phyloP scores from a whole-genome alignment of 2,329 filamentous ascomycete genomes.

The Torrubiella hemipterigena region DNA sequence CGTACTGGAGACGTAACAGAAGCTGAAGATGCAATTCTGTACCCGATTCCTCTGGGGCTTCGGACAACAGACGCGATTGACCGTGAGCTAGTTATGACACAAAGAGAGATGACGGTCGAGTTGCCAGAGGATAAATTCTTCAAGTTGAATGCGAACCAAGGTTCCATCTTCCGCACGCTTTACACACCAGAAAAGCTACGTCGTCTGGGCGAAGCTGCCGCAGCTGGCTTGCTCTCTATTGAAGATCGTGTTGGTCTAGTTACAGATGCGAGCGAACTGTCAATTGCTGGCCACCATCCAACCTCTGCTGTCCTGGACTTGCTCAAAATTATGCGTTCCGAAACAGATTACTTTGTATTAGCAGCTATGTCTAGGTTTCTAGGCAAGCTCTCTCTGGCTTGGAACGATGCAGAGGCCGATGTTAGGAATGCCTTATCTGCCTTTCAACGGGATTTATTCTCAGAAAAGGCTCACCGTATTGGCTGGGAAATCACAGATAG shows the following conservation, averaged over 20 bases:
- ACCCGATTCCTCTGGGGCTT: slow-evolving; percentile 79
- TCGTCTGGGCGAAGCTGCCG: slow-evolving; percentile 81
- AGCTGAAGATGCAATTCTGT: slow-evolving; percentile 80
- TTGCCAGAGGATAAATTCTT: slow-evolving; percentile 75
- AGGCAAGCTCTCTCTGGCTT: slow-evolving; percentile 67
- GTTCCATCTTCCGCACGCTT: slow-evolving; percentile 80
- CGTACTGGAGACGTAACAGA: slow-evolving; percentile 87
- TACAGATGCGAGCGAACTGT: slow-evolving; percentile 80
- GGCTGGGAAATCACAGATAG: slow-evolving; percentile 79
- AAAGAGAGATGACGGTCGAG: slow-evolving; percentile 65
- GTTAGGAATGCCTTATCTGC: slow-evolving; percentile 65
- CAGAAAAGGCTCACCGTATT: slow-evolving; percentile 69
- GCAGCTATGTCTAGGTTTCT: slow-evolving; percentile 78
- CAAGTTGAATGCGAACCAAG: slow-evolving; percentile 94
- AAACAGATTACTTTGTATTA: slow-evolving; percentile 89
- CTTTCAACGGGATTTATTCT: slow-evolving; percentile 70
- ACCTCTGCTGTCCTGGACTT: slow-evolving; percentile 81
- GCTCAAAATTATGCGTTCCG: slow-evolving; percentile 70
- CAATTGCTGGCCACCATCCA: slow-evolving; percentile 84
- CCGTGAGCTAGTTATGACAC: slow-evolving; percentile 25
- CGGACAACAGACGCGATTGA: slow-evolving; percentile 76
- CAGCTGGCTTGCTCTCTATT: slow-evolving; percentile 56
- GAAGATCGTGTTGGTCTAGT: slow-evolving; percentile 94
- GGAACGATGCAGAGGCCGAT: slow-evolving; percentile 65
- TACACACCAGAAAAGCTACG: slow-evolving; percentile 74